These are phyloP conservation scores for Pseudocercospora pini-densiflorae DNA, from an alignment of 2,329 filamentous ascomycete genomes.

Conservation along the genomic window DNA sequence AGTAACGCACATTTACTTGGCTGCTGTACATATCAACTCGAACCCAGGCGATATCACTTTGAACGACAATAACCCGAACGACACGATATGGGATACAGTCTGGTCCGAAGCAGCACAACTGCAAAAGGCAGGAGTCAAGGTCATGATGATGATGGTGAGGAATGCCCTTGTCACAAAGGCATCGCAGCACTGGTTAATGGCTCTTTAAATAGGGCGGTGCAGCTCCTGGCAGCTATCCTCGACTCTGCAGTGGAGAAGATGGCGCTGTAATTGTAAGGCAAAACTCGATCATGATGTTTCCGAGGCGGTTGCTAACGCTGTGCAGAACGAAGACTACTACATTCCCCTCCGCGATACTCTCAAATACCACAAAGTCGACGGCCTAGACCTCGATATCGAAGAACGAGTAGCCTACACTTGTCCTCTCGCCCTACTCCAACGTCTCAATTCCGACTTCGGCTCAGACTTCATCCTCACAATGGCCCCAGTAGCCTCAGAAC, in stretches of 20 bases:
- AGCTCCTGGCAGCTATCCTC: constrained; percentile 34
- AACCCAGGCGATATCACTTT: constrained; percentile 33
- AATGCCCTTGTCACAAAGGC: too few species aligned
- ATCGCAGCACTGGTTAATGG: too few species aligned
- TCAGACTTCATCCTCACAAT: constrained; percentile 39
- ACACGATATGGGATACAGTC: constrained; percentile 27
- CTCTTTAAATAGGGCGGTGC: constrained; percentile 28
- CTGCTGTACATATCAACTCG: constrained; percentile 37
- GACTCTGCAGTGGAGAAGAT: constrained; percentile 32
- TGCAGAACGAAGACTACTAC: constrained; percentile 34
- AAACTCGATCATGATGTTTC: background rate
- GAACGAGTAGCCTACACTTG: constrained; percentile 33
- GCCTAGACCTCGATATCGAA: constrained; percentile 40
- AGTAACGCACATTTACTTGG: constrained; percentile 37
- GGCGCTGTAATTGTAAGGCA: constrained; percentile 22
- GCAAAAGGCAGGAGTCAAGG: constrained; percentile 35
- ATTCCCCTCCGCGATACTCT: constrained; percentile 34
- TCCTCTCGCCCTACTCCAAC: constrained; percentile 33
- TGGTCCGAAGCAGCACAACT: constrained; percentile 35
- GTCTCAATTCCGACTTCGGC: constrained; percentile 36
- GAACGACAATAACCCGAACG: constrained; percentile 35
- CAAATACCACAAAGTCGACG: constrained; percentile 33
- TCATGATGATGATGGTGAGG: constrained; percentile 37
- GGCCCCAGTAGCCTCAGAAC: constrained; percentile 37
- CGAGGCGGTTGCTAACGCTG: background rate